Evolutionary conservation across 176 grass and related monocot species (phyloP), one percentile per base, ranked within the genome.

Genomic region (Ampelocalamus luodianensis): DNA sequence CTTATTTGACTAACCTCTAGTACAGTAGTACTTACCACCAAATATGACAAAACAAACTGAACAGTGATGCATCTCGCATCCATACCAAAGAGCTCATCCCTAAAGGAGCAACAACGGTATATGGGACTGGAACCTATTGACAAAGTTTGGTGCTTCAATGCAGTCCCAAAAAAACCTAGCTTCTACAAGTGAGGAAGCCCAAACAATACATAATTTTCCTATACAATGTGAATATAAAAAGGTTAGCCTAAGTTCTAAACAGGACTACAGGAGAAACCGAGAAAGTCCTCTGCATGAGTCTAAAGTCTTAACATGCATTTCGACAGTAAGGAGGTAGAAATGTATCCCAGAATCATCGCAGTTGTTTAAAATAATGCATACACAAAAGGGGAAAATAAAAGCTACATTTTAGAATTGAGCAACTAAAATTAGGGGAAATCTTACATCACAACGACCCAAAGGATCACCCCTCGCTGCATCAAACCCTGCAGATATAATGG

Each of bases 381-480:
- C 17, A 82, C 29, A 68, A 23, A 72, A 46, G 9, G 44, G 18
- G 67, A 8, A 51, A 49, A 17, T 1, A 44, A 39, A 45, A 73
- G 4, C 18, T 10, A 1, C 50, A 61, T 76, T 80, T 78, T 72
- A 73, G 34, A 82, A 65, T 75, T 79, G 8, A 90, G 74, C 32
- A 74, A 58, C 20, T 13, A 40, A 53, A 84, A 76, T 43, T 74
- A 65, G 3, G 70, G 78, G 62, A 81, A 73, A 79, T 71, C 93
- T 87, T 88, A 98, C 96, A 92, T 95, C 93, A 79, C 96, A 98
- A 89, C 96, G 82, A 65, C 96, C 96, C 39, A 98, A 81, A 76
- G 96, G 93, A 85, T 98, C 96, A 81, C 96, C 96, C 76, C 91
- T 92, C 73, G 96, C 96, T 48, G 96, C 96, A 92, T 98, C 96